Evolutionary conservation across 345 rosid genomes (phyloP).

Genomic region (Boechera retrofracta): DNA sequence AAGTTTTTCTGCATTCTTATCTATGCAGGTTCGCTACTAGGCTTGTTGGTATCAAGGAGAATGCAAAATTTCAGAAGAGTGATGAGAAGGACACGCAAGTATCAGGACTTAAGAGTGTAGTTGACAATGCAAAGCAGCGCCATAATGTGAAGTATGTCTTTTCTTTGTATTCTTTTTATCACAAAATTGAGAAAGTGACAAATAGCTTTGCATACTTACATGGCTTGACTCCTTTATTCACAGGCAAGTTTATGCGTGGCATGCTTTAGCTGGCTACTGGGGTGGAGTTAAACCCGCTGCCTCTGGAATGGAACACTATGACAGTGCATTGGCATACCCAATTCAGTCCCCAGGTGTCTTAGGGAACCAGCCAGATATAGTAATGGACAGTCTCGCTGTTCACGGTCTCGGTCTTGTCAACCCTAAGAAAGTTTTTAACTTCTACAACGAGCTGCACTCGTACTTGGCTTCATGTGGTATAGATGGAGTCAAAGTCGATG

Average conservation of each 20-base stretch:
- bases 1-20: neutral
- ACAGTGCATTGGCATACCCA: constrained; percentile 86
- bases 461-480: constrained; percentile 92
- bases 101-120: constrained; percentile 73
- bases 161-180: neutral
- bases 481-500: constrained; percentile 98
- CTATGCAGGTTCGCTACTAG: constrained; percentile 86
- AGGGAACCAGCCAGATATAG: constrained; percentile 95
- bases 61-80: constrained; percentile 77
- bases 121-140: constrained; percentile 76
- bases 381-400: constrained; percentile 87
- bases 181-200: neutral
- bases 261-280: constrained; percentile 98
- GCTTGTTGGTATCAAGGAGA: constrained; percentile 92
- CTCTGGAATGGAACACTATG: constrained; percentile 94
- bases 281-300: constrained; percentile 98
- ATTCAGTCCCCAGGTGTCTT: constrained; percentile 81
- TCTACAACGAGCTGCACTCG: constrained; percentile 96
- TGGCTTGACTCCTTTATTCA: neutral
- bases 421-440: constrained; percentile 88
- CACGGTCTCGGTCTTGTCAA: constrained; percentile 94
- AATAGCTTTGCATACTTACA: constrained; percentile 10
- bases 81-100: constrained; percentile 52
- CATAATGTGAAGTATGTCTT: constrained; percentile 79
- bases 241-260: constrained; percentile 94